A percentile compares a stretch with the other conserved stretches of the same genome.
Conservation (phyloP, 768 basidiomycete genomes). For the Boletus speciosus region DNA sequence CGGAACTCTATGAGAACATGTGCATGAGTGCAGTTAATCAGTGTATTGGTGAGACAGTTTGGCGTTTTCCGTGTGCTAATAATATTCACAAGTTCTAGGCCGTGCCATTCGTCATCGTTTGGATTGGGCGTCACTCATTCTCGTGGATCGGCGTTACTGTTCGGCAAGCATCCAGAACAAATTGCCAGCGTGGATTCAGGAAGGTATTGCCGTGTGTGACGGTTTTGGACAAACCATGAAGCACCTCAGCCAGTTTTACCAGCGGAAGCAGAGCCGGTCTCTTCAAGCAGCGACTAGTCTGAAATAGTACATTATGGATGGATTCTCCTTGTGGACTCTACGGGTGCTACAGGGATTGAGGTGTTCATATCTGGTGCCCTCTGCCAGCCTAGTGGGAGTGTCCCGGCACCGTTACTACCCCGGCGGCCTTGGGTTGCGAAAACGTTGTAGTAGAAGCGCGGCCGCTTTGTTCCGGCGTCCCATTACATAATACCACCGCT, state of each 20-base stretch:
- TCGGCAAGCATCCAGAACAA: slow-evolving; percentile 66
- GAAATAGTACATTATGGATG: slow-evolving; percentile 3
- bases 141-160: slow-evolving; percentile 82
- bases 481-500: slow-evolving; percentile 13
- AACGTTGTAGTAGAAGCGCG: not conserved
- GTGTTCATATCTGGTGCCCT: not conserved
- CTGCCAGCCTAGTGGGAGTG: not conserved
- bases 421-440: slow-evolving; percentile 5
- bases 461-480: slow-evolving; percentile 16
- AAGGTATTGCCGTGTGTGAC: slow-evolving; percentile 52
- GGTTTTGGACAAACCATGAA: slow-evolving; percentile 72
- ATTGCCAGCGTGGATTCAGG: slow-evolving; percentile 88
- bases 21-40: slow-evolving; percentile 97
- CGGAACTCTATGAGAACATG: slow-evolving; percentile 87
- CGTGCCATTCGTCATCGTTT: slow-evolving; percentile 87
- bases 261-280: slow-evolving; percentile 37
- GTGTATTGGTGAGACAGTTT: slow-evolving; percentile 69
- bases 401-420: not conserved
- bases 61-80: not conserved
- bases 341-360: slow-evolving; percentile 3
- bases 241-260: slow-evolving; percentile 66
- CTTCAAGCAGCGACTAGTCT: not conserved
- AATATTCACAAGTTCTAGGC: slow-evolving; percentile 43
- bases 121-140: slow-evolving; percentile 89
- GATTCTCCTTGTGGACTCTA: not conserved